These are phyloP conservation scores for Suillus ampliporus DNA, from an alignment of 768 basidiomycete genomes.

Conservation along the genomic window DNA sequence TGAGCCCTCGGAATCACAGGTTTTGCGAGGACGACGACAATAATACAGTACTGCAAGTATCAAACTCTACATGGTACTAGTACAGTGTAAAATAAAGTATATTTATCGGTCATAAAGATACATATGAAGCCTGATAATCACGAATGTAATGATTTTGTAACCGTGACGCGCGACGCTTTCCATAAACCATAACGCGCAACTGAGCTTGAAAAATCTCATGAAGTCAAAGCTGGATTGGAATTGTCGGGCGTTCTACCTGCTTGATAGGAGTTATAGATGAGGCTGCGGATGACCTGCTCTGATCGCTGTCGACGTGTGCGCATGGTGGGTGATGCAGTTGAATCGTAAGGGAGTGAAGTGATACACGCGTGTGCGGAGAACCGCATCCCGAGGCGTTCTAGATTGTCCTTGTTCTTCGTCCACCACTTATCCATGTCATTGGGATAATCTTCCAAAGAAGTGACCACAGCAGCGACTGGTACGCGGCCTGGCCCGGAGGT, in stretches of 20 bases:
- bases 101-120: not conserved
- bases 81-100: not conserved
- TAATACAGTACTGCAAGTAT: no score
- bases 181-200: not conserved
- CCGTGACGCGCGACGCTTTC: not conserved
- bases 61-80: not conserved
- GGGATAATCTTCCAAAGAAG: conserved; percentile 39
- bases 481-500: conserved; percentile 38
- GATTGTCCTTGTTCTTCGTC: conserved; percentile 36
- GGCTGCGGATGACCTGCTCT: conserved; percentile 22
- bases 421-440: conserved; percentile 45
- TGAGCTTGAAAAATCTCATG: not conserved
- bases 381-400: conserved; percentile 40
- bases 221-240: not conserved
- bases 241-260: not conserved
- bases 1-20: not conserved
- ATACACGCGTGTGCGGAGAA: conserved; percentile 50
- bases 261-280: not conserved
- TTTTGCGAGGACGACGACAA: not conserved
- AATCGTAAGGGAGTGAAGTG: conserved; percentile 34
- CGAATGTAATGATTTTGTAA: not conserved
- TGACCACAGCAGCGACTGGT: conserved; percentile 39
- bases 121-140: not conserved
- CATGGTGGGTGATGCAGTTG: not conserved
- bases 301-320: conserved; percentile 18